Percentiles rank a stretch among this genome's conserved stretches.
phyloP scores from a whole-genome alignment of 495 filamentous ascomycete genomes.

The Tetracladium marchalianum region DNA sequence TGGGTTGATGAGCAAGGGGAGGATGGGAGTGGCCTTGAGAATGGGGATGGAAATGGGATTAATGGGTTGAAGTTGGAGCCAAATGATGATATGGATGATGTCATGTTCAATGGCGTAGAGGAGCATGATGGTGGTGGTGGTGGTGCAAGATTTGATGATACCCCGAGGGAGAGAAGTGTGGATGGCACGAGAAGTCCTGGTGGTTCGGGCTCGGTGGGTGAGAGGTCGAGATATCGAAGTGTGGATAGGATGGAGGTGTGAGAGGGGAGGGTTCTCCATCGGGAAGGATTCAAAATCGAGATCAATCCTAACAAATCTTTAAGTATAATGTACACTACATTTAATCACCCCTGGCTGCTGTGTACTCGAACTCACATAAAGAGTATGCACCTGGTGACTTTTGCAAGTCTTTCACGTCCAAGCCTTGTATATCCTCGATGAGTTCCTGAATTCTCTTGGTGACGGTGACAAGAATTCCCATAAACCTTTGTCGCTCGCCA shows the following conservation, averaged over 20 bases:
- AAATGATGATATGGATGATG: slow-evolving; percentile 8
- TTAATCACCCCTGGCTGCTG: too few relatives aligned
- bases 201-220: neutral
- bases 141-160: slow-evolving; percentile 6
- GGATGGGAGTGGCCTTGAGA: slow-evolving; percentile 1
- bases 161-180: slow-evolving; percentile 6
- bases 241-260: slow-evolving; percentile 5
- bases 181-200: neutral
- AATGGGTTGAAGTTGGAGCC: neutral
- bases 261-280: too few relatives aligned
- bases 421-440: too few relatives aligned
- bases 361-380: too few relatives aligned
- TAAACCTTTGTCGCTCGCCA: too few relatives aligned
- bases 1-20: slow-evolving; percentile 39
- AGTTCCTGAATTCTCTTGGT: too few relatives aligned
- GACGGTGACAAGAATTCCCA: too few relatives aligned
- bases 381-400: too few relatives aligned
- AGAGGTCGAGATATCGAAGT: neutral
- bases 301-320: too few relatives aligned
- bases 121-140: slow-evolving; percentile 9
- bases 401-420: too few relatives aligned
- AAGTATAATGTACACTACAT: too few relatives aligned
- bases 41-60: slow-evolving; percentile 1
- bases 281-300: too few relatives aligned
- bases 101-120: slow-evolving; percentile 14